Conservation (phyloP, 2,329 filamentous ascomycete genomes). For the Colletotrichum sp. region DNA sequence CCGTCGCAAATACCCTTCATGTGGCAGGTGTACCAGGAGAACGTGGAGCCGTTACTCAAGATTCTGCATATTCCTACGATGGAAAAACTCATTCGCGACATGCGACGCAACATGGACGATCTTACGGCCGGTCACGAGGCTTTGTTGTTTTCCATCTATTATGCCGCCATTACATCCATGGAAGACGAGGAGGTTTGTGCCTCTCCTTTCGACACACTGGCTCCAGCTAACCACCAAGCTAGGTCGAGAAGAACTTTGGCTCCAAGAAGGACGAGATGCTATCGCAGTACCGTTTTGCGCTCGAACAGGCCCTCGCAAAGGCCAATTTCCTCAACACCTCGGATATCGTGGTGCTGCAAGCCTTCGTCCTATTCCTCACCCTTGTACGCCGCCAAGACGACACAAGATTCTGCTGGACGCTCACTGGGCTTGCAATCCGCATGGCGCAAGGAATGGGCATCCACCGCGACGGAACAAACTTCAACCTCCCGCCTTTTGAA, state of each 20-base stretch:
- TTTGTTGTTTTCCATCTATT: conserved; percentile 68
- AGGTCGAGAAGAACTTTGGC: conserved; percentile 45
- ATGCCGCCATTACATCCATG: conserved; percentile 62
- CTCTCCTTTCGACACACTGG: neutral
- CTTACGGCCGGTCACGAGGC: conserved; percentile 64
- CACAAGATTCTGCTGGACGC: conserved; percentile 63
- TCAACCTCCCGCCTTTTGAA: conserved; percentile 62
- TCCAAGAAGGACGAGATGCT: conserved; percentile 49
- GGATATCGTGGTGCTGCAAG: conserved; percentile 62
- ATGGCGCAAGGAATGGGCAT: conserved; percentile 66
- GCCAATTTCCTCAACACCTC: conserved; percentile 63
- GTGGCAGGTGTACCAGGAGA: conserved; percentile 75
- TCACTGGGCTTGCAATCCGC: conserved; percentile 62
- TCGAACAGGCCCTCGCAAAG: conserved; percentile 62
- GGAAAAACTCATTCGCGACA: conserved; percentile 64
- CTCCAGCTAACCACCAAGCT: neutral
- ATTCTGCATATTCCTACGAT: conserved; percentile 73
- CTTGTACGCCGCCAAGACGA: conserved; percentile 52
- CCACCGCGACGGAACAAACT: conserved; percentile 58
- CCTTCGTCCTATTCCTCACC: conserved; percentile 60
- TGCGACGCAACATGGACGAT: conserved; percentile 62
- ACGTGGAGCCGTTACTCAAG: conserved; percentile 76
- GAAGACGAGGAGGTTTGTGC: conserved; percentile 61
- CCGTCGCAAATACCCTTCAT: conserved; percentile 69
- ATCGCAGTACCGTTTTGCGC: conserved; percentile 55